Percentiles rank a stretch among this genome's conserved stretches.
phyloP scores from a whole-genome alignment of 495 filamentous ascomycete genomes.

The Neurospora sp. region DNA sequence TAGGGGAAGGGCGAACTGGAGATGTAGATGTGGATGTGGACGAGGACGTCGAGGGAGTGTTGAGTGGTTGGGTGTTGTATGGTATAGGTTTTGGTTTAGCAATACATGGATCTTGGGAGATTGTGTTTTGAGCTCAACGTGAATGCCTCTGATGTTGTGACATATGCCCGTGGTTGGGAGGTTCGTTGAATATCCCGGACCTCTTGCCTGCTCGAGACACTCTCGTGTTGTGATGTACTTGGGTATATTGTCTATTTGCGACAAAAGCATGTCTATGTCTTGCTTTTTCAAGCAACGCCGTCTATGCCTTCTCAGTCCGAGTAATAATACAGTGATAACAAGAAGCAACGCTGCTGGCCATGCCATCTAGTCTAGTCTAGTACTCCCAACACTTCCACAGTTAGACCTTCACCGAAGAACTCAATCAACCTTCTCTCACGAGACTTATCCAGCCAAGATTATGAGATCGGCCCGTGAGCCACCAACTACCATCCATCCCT shows the following conservation, averaged over 20 bases:
- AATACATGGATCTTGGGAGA: not conserved
- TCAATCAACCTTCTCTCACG: not conserved
- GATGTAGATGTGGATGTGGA: not conserved
- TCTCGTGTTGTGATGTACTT: not conserved
- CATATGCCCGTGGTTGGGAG: too few species aligned
- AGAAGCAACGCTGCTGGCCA: not conserved
- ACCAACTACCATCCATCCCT: not conserved
- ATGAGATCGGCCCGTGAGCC: not conserved
- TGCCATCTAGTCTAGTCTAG: not conserved
- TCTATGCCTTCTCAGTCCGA: not conserved
- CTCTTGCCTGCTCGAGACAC: not conserved
- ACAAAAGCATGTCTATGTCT: not conserved
- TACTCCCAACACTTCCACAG: slow-evolving; percentile 10
- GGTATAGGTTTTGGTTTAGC: not conserved
- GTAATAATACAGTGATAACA: not conserved
- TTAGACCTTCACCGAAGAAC: not conserved
- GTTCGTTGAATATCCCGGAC: too few species aligned
- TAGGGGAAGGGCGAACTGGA: not conserved
- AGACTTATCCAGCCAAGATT: not conserved
- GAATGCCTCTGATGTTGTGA: not conserved
- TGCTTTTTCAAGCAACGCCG: not conserved
- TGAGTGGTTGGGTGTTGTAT: not conserved
- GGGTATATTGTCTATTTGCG: not conserved
- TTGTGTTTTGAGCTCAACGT: not conserved
- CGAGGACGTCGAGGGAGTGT: not conserved